Percentiles rank a stretch among this genome's conserved stretches.
phyloP scores from a whole-genome alignment of 495 filamentous ascomycete genomes.

The Sabuloglossum arenarium region DNA sequence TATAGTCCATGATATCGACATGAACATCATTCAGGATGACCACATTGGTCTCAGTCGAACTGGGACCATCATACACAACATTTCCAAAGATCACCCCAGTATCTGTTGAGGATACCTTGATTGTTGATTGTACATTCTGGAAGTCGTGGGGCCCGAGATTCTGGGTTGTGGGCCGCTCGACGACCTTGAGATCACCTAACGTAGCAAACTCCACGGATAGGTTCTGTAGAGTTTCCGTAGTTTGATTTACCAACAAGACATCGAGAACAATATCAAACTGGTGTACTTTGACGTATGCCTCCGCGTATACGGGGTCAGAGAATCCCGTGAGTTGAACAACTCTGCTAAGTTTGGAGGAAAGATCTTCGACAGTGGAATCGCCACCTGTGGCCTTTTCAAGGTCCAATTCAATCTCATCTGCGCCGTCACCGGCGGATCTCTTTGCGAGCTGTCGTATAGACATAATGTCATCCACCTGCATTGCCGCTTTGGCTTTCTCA shows the following conservation, averaged over 20 bases:
- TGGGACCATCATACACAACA: slow-evolving; percentile 91
- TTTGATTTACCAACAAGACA: slow-evolving; percentile 95
- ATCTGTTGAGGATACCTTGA: slow-evolving; percentile 96
- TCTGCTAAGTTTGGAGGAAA: slow-evolving; percentile 80
- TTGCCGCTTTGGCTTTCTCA: slow-evolving; percentile 81
- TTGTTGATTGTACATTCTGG: slow-evolving; percentile 93
- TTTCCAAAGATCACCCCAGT: slow-evolving; percentile 99
- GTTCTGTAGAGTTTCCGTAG: slow-evolving; percentile 88
- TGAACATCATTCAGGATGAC: slow-evolving; percentile 98
- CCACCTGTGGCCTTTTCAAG: slow-evolving; percentile 88
- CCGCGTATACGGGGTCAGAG: slow-evolving; percentile 93
- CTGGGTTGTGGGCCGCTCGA: slow-evolving; percentile 87
- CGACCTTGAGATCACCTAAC: slow-evolving; percentile 91
- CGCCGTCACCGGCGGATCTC: slow-evolving; percentile 68
- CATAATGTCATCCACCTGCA: slow-evolving; percentile 90
- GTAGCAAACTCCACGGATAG: slow-evolving; percentile 96
- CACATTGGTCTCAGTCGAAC: slow-evolving; percentile 87
- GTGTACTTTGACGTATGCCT: slow-evolving; percentile 96
- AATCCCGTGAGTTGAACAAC: slow-evolving; percentile 97
- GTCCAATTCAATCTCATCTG: slow-evolving; percentile 72
- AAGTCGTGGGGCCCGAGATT: slow-evolving; percentile 92
- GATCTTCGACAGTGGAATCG: slow-evolving; percentile 63
- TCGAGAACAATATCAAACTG: slow-evolving; percentile 98
- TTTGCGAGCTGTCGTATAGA: slow-evolving; percentile 82
- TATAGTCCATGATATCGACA: slow-evolving; percentile 99